Base-by-base conservation (phyloP, 805 yeast genomes). In the Barnettozyma pratensis region DNA sequence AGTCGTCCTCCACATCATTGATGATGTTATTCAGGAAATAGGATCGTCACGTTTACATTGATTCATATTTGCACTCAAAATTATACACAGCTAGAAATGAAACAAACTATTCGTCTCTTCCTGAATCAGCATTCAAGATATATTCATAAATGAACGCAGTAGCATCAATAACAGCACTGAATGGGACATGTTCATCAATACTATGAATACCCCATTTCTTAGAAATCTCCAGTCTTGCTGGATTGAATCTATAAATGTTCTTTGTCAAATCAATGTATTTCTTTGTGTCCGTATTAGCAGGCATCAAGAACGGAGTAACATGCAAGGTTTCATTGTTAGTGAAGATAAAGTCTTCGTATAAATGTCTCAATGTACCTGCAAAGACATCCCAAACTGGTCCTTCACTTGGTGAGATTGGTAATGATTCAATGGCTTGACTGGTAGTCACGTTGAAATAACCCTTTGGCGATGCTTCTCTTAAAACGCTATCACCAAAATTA, bases 211-310 rank as follows among this genome's bases (percentile, higher is more conserved):
- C 67, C 36, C 43, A 38, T 19, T 30, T 37, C 5, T 40, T 36
- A 26, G 36, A 19, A 12, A 44, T 29, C 9, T 44, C 50, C 32
- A 47, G 31, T 40, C 52, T 42, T 30, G 60, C 58, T 39, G 68
- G 70, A n/a, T 56, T 54, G 43, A 66, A 80, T 48, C 91, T 71
- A 66, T 72, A 85, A 42, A 86, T 82, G 58, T 83, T 75, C 39
- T 69, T 63, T 4, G 84, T 76, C 54, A 85, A 66, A 41, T 67
- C 61, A 87, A 87, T 81, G 64, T 81, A 85, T 57, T 74, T 72
- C 50, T 72, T 70, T 6, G 90, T 84, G 60, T 85, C 92, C 2
- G 91, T 85, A 62, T 83, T 85, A 25, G 83, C 90, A 6, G 85
- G 72, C 75, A 80, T 77, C 40, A 84, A 29, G 42, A 43, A 42